Evolutionary conservation across 495 filamentous ascomycete genomes (phyloP).

Genomic region (Hypoxylon fuscum): DNA sequence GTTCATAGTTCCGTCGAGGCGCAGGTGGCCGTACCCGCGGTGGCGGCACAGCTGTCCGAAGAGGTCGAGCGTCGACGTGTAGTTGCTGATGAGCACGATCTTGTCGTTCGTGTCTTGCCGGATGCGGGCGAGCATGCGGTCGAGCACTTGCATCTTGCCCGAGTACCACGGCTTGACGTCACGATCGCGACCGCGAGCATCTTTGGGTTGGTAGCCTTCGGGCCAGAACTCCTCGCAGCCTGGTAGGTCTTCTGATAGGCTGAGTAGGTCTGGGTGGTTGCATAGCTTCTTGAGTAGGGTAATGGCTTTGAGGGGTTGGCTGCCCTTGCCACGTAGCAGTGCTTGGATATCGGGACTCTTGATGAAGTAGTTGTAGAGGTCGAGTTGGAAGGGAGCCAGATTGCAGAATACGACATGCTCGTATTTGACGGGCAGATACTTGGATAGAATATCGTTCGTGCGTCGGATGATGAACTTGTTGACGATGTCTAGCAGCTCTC

Average conservation of each 20-base stretch:
- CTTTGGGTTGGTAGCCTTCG: conserved; percentile 87
- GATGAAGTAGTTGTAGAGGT: conserved; percentile 96
- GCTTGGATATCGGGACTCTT: conserved; percentile 94
- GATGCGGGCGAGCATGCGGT: conserved; percentile 97
- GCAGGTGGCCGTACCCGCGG: conserved; percentile 83
- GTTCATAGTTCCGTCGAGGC: conserved; percentile 96
- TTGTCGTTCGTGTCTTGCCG: conserved; percentile 98
- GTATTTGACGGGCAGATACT: conserved; percentile 98
- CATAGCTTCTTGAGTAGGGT: conserved; percentile 97
- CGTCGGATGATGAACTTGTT: conserved; percentile 99
- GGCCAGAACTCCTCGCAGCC: conserved; percentile 86
- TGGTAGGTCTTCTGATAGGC: conserved; percentile 83
- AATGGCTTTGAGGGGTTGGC: conserved; percentile 95
- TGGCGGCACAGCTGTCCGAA: conserved; percentile 91
- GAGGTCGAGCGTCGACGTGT: conserved; percentile 94
- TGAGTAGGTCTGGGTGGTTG: conserved; percentile 95
- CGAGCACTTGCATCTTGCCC: conserved; percentile 97
- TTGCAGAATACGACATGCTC: conserved; percentile 99
- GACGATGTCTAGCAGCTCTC: conserved; percentile 82
- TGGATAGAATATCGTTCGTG: conserved; percentile 97
- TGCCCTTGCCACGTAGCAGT: conserved; percentile 91
- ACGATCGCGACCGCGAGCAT: conserved; percentile 85
- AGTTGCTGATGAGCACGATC: conserved; percentile 98
- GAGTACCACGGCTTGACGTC: conserved; percentile 97
- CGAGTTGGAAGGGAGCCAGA: conserved; percentile 88